Evolutionary conservation across 1,139 yeast genomes (phyloP).

Genomic region (Chernovozyma sophiae-reginae): DNA sequence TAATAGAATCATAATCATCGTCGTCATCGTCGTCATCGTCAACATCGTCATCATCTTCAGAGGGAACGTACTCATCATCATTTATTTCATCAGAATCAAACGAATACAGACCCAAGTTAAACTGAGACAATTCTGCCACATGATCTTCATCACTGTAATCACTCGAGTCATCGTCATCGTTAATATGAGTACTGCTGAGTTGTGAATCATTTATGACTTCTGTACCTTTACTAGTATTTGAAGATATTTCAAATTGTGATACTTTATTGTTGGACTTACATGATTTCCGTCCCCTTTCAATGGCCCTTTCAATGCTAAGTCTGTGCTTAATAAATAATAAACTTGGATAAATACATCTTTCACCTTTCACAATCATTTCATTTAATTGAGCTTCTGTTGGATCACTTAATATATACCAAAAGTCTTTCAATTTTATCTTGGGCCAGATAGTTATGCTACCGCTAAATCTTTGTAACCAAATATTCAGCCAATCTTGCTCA

Average conservation of each 20-base stretch:
- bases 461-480: constrained; percentile 70
- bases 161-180: constrained; percentile 11
- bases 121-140: background rate
- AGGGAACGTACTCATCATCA: constrained; percentile 11
- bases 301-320: constrained; percentile 58
- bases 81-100: constrained; percentile 11
- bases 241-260: constrained; percentile 4
- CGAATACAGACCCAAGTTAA: background rate
- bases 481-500: constrained; percentile 78
- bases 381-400: constrained; percentile 58
- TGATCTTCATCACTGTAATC: constrained; percentile 9
- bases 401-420: constrained; percentile 62
- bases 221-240: constrained; percentile 8
- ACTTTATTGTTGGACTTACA: constrained; percentile 1
- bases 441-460: constrained; percentile 82
- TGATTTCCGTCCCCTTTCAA: constrained; percentile 44
- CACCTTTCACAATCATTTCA: constrained; percentile 59
- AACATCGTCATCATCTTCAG: constrained; percentile 5
- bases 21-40: constrained; percentile 9
- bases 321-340: constrained; percentile 62
- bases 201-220: constrained; percentile 8
- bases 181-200: constrained; percentile 6
- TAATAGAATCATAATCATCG: constrained; percentile 1
- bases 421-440: constrained; percentile 53
- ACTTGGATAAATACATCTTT: constrained; percentile 63